Percentiles rank a stretch among this genome's conserved stretches.
These are phyloP conservation scores for Trichophyton schoenleinii DNA, from an alignment of 2,329 filamentous ascomycete genomes.

Conservation along the genomic window DNA sequence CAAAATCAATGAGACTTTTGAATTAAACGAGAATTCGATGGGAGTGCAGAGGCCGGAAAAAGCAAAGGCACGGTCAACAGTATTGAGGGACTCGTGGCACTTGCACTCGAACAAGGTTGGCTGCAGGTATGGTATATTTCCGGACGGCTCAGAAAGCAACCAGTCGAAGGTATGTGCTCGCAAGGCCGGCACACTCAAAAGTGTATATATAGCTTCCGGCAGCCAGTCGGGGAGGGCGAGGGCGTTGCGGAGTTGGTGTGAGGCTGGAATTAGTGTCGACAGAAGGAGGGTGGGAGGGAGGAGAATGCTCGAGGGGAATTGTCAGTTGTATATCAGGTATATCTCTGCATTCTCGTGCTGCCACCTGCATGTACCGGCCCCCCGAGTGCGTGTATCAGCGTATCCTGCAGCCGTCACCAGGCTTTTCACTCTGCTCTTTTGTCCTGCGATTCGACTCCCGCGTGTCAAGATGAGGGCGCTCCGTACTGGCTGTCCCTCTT, in stretches of 20 bases:
- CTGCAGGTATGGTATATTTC: background rate
- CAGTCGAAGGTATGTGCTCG: background rate
- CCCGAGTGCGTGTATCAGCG: too few species aligned
- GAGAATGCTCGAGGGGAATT: background rate
- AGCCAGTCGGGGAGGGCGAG: background rate
- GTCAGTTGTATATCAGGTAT: background rate
- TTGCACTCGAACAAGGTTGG: background rate
- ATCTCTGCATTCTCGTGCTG: background rate
- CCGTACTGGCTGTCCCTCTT: too few species aligned
- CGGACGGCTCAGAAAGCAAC: background rate
- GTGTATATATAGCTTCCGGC: background rate
- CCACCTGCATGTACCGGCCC: background rate
- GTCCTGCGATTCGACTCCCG: too few species aligned
- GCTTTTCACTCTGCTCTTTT: background rate
- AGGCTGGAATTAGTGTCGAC: too few species aligned
- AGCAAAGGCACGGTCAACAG: background rate
- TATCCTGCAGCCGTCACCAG: background rate
- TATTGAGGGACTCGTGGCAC: background rate
- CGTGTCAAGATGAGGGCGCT: too few species aligned
- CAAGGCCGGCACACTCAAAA: background rate
- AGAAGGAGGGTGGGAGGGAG: background rate
- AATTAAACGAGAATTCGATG: background rate
- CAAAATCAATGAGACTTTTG: background rate
- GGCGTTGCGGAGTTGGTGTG: background rate
- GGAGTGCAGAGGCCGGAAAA: background rate